phyloP scores from a whole-genome alignment of 2,329 filamentous ascomycete species.

The Fusarium gaditjirri region DNA sequence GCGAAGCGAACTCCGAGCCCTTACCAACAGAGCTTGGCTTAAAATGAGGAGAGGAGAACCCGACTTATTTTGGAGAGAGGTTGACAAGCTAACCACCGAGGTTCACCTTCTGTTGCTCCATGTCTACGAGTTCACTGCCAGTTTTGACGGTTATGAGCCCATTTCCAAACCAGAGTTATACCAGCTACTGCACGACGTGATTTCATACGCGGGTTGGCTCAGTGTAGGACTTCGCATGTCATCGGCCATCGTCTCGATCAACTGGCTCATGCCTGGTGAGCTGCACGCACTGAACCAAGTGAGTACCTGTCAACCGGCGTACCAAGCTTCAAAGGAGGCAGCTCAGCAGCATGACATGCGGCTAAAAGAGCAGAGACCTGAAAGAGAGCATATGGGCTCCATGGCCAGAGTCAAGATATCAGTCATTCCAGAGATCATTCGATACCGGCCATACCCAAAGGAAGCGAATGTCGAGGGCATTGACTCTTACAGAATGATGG shows the following conservation, averaged over 20 bases:
- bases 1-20: constrained; percentile 43
- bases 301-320: constrained; percentile 35
- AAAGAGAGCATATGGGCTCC: background rate
- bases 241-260: constrained; percentile 36
- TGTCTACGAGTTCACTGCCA: constrained; percentile 32
- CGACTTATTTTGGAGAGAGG: constrained; percentile 45
- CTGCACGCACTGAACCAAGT: constrained; percentile 33
- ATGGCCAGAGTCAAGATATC: constrained; percentile 49
- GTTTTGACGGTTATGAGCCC: constrained; percentile 13
- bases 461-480: constrained; percentile 18
- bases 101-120: constrained; percentile 42
- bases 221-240: constrained; percentile 43
- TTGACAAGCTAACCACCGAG: constrained; percentile 44
- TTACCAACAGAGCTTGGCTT: constrained; percentile 43
- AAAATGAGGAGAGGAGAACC: constrained; percentile 29
- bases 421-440: constrained; percentile 42
- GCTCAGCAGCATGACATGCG: constrained; percentile 12
- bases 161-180: constrained; percentile 24
- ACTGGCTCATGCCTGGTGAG: constrained; percentile 48
- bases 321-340: constrained; percentile 22
- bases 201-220: constrained; percentile 48
- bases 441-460: constrained; percentile 26
- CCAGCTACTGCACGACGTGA: constrained; percentile 45
- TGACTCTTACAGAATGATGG: constrained; percentile 36
- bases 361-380: background rate